Base-by-base conservation (phyloP, 116 monocot genomes). In the Papilionanthe hybrid region DNA sequence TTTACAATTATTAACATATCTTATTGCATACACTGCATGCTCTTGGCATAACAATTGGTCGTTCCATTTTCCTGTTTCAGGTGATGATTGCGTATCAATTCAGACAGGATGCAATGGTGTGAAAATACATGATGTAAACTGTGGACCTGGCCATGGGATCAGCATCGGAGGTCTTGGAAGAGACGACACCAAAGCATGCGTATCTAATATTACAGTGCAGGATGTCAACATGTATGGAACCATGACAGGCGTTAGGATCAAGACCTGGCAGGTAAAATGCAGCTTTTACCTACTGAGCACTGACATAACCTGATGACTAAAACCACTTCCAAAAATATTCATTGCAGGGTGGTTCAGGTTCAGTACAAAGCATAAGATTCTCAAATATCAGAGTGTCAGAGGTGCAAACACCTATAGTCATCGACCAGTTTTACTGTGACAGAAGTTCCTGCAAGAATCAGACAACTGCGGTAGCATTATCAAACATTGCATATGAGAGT, bases 81-180 rank as follows among this genome's bases (percentile, higher is more conserved):
- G 96, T 55, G 96, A 96, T 79, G 96, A 96, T 56, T 96, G 96
- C 47, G 76, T 96, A 20, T 96, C 96, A 37, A 91, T 97, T 72
- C 97, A 97, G 83, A 94, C 97, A 23, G 97, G 94, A 8, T 97
- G 92, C 88, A 85, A 88, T 50, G 85, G 91, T 53, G 75, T 97
- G 43, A 76, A 87, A 81, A 88, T 97, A 81, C 89, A 91, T 74
- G 77, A 88, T 78, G 77, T 96, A 29, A 89, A 84, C 69, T 97
- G 97, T 49, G 97, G 97, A 7, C 97, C 97, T 30, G 97, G 97
- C 11, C 97, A 97, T 75, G 97, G 97, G 9, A 92, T 97, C 71
- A 94, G 94, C 84, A 97, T 97, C 9, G 97, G 97, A 79, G 91
- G 97, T 13, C 88, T 97, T 27, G 94, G 96, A 12, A 88, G 82